phyloP scores from a whole-genome alignment of 495 filamentous ascomycete species.

The Aspergillus coremiiformis region DNA sequence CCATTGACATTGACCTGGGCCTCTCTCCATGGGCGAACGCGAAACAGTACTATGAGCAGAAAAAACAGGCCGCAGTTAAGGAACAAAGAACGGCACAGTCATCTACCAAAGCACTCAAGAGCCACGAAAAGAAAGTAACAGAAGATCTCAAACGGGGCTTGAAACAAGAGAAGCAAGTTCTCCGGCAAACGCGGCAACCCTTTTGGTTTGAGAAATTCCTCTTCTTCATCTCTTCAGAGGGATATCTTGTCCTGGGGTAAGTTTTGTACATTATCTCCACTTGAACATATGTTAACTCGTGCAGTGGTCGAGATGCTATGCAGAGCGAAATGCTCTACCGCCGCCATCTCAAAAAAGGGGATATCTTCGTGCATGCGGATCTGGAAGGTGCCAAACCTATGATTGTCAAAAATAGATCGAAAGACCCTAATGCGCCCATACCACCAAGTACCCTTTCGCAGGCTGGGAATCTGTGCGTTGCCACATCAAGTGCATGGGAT shows the following conservation, averaged over 20 bases:
- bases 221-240: slow-evolving; percentile 93
- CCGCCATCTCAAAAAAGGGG: slow-evolving; percentile 75
- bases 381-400: slow-evolving; percentile 74
- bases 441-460: slow-evolving; percentile 86
- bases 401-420: slow-evolving; percentile 76
- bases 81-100: slow-evolving; percentile 78
- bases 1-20: slow-evolving; percentile 77
- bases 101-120: slow-evolving; percentile 78
- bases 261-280: slow-evolving; percentile 10
- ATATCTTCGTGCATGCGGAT: slow-evolving; percentile 89
- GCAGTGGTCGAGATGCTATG: slow-evolving; percentile 72
- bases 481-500: slow-evolving; percentile 85
- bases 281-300: slow-evolving; percentile 6
- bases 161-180: slow-evolving; percentile 84
- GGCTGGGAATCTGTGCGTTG: slow-evolving; percentile 75
- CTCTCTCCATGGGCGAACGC: slow-evolving; percentile 84
- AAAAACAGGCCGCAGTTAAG: slow-evolving; percentile 73
- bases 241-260: slow-evolving; percentile 74
- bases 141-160: slow-evolving; percentile 77
- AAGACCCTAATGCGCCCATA: slow-evolving; percentile 71
- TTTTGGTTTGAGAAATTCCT: slow-evolving; percentile 96
- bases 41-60: slow-evolving; percentile 83
- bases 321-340: slow-evolving; percentile 89
- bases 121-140: slow-evolving; percentile 77
- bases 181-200: slow-evolving; percentile 72